Evolutionary conservation across 257 asterid species (phyloP), one percentile per base, ranked within the genome.

Genomic region (Echites panduratus): DNA sequence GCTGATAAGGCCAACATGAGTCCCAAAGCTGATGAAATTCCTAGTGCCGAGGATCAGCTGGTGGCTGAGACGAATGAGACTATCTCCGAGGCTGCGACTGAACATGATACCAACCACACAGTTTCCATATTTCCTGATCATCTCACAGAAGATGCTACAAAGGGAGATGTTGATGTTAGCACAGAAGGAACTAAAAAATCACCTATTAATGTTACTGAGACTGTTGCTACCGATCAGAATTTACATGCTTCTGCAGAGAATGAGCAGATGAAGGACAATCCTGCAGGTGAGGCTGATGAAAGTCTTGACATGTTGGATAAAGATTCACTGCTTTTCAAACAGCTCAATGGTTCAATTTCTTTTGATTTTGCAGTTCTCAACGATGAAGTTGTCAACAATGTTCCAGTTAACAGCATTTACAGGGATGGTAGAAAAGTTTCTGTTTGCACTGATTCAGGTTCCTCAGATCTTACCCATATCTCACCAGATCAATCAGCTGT

Each of bases 61-160:
- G 81, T 29, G 56, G 77, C 44, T 78, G 76, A 71, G 65, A 75
- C 64, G 72, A 70, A 19, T 53, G 70, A 66, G 70, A 69, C 66
- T 5, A n/a, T 20, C 61, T 20, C 69, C 9, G 75, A 70, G 74
- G 62, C 61, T 19, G 76, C 75, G 64, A 80, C 73, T 71, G 48
- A 80, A 48, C 81, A 66, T 64, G 26, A 27, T 74, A 66, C 74
- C 62, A 79, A 38, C 47, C 50, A 40, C 65, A 80, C 52, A 66
- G 48, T 41, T 67, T 50, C 78, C n/a, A 78, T 73, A 68, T 27
- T 62, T 75, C 43, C 44, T 14, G 73, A 61, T 56, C 65, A 71
- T 73, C 84, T 73, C 7, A 40, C 72, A 10, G 86, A 87, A 77
- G 80, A 75, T 73, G 66, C 59, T 84, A 71, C 66, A 57, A 78